These are phyloP conservation scores for Juglanconis oblonga DNA, from an alignment of 2,329 filamentous ascomycete genomes.

Conservation along the genomic window DNA sequence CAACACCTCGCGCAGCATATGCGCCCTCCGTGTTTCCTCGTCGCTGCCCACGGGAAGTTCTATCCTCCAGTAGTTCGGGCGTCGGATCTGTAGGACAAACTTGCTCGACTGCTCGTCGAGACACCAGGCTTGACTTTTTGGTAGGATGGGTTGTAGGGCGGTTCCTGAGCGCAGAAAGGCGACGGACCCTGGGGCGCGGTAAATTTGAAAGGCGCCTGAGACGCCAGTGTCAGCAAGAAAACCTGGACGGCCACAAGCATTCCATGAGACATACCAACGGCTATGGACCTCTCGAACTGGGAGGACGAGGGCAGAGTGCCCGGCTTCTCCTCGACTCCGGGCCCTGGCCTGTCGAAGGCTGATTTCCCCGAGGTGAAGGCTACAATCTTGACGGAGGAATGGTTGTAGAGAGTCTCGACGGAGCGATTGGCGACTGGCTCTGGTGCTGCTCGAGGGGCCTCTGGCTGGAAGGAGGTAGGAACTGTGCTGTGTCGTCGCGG, in stretches of 20 bases:
- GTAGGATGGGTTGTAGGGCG: constrained; percentile 81
- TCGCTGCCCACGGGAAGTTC: constrained; percentile 69
- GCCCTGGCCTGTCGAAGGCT: constrained; percentile 24
- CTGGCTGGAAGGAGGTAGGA: constrained; percentile 37
- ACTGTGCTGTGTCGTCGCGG: constrained; percentile 22
- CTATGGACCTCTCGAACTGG: constrained; percentile 76
- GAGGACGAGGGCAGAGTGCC: constrained; percentile 72
- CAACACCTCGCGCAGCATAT: constrained; percentile 67
- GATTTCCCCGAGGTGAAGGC: constrained; percentile 42
- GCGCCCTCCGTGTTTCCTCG: constrained; percentile 62
- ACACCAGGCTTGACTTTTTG: constrained; percentile 91
- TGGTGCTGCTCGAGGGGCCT: constrained; percentile 24
- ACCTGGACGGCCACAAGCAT: background rate
- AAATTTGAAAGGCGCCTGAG: constrained; percentile 65
- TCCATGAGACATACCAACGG: constrained; percentile 61
- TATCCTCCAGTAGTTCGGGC: constrained; percentile 85
- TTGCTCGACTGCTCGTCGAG: constrained; percentile 76
- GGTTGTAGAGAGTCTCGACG: constrained; percentile 72
- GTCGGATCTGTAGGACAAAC: constrained; percentile 82
- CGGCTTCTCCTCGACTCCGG: constrained; percentile 42
- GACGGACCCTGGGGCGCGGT: constrained; percentile 80
- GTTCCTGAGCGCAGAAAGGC: constrained; percentile 84
- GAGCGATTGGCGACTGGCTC: constrained; percentile 28
- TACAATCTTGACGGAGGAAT: constrained; percentile 68
- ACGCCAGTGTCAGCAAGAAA: background rate